Evolutionary conservation across 2,329 filamentous ascomycete species (phyloP).

Genomic region (Pseudogymnoascus sp.): DNA sequence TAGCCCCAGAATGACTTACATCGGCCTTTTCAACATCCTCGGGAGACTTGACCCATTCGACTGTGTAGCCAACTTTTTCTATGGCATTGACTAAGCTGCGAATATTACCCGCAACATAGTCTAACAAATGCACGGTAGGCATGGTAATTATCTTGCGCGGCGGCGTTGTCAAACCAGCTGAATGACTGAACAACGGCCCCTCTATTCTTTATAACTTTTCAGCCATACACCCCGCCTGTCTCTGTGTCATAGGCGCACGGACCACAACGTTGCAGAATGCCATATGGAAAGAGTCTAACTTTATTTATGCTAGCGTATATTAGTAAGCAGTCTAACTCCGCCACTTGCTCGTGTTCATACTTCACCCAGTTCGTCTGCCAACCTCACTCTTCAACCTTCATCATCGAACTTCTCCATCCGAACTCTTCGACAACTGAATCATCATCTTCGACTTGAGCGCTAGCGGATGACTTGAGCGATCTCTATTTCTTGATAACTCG

Average conservation of each 20-base stretch:
- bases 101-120: slow-evolving; percentile 96
- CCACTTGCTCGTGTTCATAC: slow-evolving; percentile 4
- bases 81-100: slow-evolving; percentile 95
- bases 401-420: slow-evolving; percentile 5
- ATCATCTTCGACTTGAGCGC: neutral
- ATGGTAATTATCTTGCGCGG: slow-evolving; percentile 35
- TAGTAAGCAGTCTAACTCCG: neutral
- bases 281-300: neutral
- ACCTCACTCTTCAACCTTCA: neutral
- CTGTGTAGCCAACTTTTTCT: slow-evolving; percentile 85
- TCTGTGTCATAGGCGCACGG: neutral
- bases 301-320: neutral
- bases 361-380: neutral
- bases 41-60: slow-evolving; percentile 84
- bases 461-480: neutral
- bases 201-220: slow-evolving; percentile 8
- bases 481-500: neutral
- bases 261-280: neutral
- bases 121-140: slow-evolving; percentile 67
- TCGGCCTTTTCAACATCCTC: slow-evolving; percentile 78
- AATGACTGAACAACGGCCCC: neutral
- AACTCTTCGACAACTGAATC: neutral
- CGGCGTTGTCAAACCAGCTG: slow-evolving; percentile 2
- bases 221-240: neutral
- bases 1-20: slow-evolving; percentile 40